Conservation (phyloP, 1,139 yeast genomes). For the Yamadazyma kanchanaburiensis region DNA sequence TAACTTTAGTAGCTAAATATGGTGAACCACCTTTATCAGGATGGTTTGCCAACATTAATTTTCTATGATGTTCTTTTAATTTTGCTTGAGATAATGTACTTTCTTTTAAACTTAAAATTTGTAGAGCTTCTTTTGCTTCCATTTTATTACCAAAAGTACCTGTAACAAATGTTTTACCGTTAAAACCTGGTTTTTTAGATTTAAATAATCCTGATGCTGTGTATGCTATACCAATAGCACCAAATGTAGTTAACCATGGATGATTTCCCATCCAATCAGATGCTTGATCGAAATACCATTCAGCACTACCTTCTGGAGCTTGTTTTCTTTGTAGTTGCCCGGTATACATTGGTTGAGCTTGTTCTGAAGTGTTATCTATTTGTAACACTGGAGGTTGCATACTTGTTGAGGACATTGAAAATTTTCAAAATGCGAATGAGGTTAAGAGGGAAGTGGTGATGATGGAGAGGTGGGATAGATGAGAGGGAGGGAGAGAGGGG, state of each 20-base stretch:
- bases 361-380: slow-evolving; percentile 3
- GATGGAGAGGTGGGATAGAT: no score
- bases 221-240: slow-evolving; percentile 64
- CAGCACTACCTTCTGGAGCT: slow-evolving; percentile 50
- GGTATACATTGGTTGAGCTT: slow-evolving; percentile 24
- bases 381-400: slow-evolving; percentile 13
- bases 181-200: slow-evolving; percentile 67
- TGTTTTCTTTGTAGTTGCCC: slow-evolving; percentile 41
- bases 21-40: slow-evolving; percentile 99
- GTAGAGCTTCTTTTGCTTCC: slow-evolving; percentile 88
- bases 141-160: slow-evolving; percentile 92
- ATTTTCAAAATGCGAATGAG: no score
- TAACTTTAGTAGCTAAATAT: slow-evolving; percentile 90
- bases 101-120: slow-evolving; percentile 81
- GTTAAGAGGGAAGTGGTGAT: no score
- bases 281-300: slow-evolving; percentile 67
- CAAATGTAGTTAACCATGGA: slow-evolving; percentile 72
- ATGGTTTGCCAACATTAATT: slow-evolving; percentile 86
- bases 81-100: slow-evolving; percentile 70
- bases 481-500: no score
- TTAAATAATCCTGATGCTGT: slow-evolving; percentile 68
- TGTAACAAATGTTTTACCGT: slow-evolving; percentile 68
- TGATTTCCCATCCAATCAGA: slow-evolving; percentile 67
- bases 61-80: slow-evolving; percentile 89
- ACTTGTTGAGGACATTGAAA: slow-evolving; percentile 7